These are phyloP conservation scores for Mycosarcoma maydis DNA, from an alignment of 1,284 basidiomycete genomes.

Conservation along the genomic window DNA sequence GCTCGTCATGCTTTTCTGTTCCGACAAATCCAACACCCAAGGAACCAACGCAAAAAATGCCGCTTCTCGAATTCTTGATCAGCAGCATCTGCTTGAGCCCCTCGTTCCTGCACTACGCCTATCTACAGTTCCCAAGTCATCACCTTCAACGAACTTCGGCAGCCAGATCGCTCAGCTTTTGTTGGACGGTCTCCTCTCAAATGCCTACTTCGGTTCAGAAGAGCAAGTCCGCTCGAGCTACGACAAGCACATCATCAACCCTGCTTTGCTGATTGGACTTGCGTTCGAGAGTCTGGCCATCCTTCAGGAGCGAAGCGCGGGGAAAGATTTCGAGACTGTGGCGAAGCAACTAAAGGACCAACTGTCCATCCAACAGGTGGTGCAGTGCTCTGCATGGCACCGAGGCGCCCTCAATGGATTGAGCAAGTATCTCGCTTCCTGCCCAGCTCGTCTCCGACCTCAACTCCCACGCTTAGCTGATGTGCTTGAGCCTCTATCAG, in stretches of 20 bases:
- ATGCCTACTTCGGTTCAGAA: constrained; percentile 13
- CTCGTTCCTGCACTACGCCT: constrained; percentile 43
- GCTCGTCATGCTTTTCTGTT: constrained; percentile 30
- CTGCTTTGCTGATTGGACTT: constrained; percentile 30
- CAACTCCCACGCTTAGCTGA: constrained; percentile 23
- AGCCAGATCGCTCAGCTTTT: constrained; percentile 28
- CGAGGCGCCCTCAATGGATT: constrained; percentile 27
- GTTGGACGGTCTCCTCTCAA: constrained; percentile 26
- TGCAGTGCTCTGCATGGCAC: constrained; percentile 44
- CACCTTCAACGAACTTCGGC: constrained; percentile 12
- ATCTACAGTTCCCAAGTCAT: constrained; percentile 22
- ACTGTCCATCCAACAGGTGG: constrained; percentile 18
- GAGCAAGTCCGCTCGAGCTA: constrained; percentile 26
- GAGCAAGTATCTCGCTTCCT: constrained; percentile 36
- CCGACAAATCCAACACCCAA: not conserved
- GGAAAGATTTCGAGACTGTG: constrained; percentile 17
- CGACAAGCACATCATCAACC: constrained; percentile 33
- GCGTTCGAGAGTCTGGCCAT: constrained; percentile 36
- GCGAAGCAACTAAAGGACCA: constrained; percentile 21
- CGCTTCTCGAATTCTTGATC: constrained; percentile 4
- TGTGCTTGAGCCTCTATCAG: constrained; percentile 24
- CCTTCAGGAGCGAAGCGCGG: constrained; percentile 28
- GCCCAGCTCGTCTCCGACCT: constrained; percentile 21
- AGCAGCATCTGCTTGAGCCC: constrained; percentile 23
- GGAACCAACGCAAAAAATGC: constrained; percentile 8